phyloP scores from a whole-genome alignment of 768 basidiomycete genomes.

The Cantharellus cinnabarinus region DNA sequence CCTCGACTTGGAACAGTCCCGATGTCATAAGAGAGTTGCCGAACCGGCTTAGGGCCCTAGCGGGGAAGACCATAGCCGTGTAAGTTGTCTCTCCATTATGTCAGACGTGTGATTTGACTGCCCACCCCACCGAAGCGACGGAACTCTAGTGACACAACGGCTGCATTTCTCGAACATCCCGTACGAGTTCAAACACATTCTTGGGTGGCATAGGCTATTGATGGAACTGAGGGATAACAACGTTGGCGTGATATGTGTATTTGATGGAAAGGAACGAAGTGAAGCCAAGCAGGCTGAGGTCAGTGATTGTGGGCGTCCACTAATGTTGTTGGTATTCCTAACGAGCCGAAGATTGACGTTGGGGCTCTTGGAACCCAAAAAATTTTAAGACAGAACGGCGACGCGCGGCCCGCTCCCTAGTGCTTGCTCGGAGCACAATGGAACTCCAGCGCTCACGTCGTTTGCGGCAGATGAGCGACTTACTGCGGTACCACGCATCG shows the following conservation, averaged over 20 bases:
- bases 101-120: conserved; percentile 2
- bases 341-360: too few relatives aligned
- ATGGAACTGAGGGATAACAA: conserved; percentile 36
- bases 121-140: conserved; percentile 32
- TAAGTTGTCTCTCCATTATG: conserved; percentile 18
- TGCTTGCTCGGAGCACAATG: too few relatives aligned
- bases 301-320: too few relatives aligned
- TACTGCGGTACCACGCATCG: too few relatives aligned
- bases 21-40: conserved; percentile 24
- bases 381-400: too few relatives aligned
- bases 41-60: conserved; percentile 36
- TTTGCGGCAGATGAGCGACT: too few relatives aligned
- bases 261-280: conserved; percentile 52
- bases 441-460: too few relatives aligned
- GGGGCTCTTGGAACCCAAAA: too few relatives aligned
- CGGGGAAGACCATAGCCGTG: conserved; percentile 58
- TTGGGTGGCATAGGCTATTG: conserved; percentile 58
- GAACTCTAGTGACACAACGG: conserved; percentile 67
- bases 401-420: too few relatives aligned
- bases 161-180: conserved; percentile 51
- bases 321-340: too few relatives aligned
- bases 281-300: conserved; percentile 46
- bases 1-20: conserved; percentile 7
- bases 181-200: conserved; percentile 45
- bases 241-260: conserved; percentile 52